phyloP scores from a whole-genome alignment of 441 rosid genomes.

The Pelargonium citronellum region DNA sequence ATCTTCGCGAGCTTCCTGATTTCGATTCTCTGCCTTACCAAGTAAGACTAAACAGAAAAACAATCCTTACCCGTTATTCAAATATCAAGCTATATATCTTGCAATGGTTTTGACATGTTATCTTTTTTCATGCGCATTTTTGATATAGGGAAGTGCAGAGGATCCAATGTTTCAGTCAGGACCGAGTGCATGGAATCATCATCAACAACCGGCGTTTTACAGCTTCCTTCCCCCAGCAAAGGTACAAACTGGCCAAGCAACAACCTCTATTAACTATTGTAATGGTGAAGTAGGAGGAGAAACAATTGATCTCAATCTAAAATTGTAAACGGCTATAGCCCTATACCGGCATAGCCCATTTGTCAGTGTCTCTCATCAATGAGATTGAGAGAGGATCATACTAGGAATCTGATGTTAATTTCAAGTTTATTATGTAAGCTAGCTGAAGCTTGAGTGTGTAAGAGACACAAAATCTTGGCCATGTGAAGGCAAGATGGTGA shows the following conservation, averaged over 20 bases:
- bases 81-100: background rate
- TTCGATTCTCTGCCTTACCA: constrained; percentile 31
- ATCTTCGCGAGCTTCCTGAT: constrained; percentile 20
- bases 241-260: constrained; percentile 24
- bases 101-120: background rate
- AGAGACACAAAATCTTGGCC: constrained; percentile 18
- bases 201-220: constrained; percentile 27
- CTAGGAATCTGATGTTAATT: background rate
- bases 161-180: constrained; percentile 21
- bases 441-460: constrained; percentile 1
- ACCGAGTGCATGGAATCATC: constrained; percentile 9
- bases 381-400: background rate
- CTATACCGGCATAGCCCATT: background rate
- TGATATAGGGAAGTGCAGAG: constrained; percentile 31
- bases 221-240: constrained; percentile 39
- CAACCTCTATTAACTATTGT: constrained; percentile 10
- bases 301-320: constrained; percentile 49
- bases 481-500: constrained; percentile 11
- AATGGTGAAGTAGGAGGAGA: constrained; percentile 34
- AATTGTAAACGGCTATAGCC: constrained; percentile 24
- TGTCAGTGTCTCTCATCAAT: background rate
- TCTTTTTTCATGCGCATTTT: background rate
- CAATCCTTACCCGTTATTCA: background rate
- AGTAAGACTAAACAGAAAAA: constrained; percentile 28
- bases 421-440: too few species aligned